A percentile compares a stretch with the other conserved stretches of the same genome.
Evolutionary conservation across 495 filamentous ascomycete species (phyloP).

Genomic region (Penicillium salamii): DNA sequence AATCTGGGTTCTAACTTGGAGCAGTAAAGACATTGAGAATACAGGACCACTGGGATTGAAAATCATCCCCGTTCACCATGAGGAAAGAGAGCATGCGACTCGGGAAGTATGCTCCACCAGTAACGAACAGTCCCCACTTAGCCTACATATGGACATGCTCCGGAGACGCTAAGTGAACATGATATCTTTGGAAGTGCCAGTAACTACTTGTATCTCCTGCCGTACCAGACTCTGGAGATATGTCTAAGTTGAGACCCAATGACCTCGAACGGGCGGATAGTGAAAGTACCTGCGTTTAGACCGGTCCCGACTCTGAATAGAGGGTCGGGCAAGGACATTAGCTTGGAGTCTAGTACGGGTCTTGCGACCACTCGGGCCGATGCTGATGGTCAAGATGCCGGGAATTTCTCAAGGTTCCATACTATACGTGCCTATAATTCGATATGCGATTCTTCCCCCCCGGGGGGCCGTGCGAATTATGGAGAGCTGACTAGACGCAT

Average conservation of each 20-base stretch:
- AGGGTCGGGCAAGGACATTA: conserved; percentile 1
- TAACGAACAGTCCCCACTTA: conserved; percentile 12
- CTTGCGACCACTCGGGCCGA: conserved; percentile 7
- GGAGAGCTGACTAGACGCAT: not conserved
- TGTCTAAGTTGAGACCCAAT: not conserved
- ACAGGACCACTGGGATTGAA: too few species aligned
- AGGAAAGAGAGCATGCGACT: not conserved
- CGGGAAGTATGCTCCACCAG: conserved; percentile 4
- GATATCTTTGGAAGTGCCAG: conserved; percentile 3
- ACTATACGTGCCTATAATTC: not conserved
- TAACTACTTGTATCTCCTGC: too few species aligned
- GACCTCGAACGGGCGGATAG: not conserved
- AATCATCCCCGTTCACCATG: not conserved
- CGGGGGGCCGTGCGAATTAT: not conserved
- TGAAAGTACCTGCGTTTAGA: conserved; percentile 9
- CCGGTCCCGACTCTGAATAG: not conserved
- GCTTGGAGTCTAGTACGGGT: conserved; percentile 2
- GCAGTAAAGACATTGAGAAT: too few species aligned
- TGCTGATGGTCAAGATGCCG: conserved; percentile 2
- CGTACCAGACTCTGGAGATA: not conserved
- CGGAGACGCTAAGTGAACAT: conserved; percentile 3
- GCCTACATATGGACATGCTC: conserved; percentile 2
- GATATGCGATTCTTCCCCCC: not conserved
- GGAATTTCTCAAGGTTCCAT: too few species aligned
- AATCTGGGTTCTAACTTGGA: too few species aligned